Evolutionary conservation across 2,329 filamentous ascomycete species (phyloP), one percentile per base, ranked within the genome.

Genomic region (Xylariaceae sp.): DNA sequence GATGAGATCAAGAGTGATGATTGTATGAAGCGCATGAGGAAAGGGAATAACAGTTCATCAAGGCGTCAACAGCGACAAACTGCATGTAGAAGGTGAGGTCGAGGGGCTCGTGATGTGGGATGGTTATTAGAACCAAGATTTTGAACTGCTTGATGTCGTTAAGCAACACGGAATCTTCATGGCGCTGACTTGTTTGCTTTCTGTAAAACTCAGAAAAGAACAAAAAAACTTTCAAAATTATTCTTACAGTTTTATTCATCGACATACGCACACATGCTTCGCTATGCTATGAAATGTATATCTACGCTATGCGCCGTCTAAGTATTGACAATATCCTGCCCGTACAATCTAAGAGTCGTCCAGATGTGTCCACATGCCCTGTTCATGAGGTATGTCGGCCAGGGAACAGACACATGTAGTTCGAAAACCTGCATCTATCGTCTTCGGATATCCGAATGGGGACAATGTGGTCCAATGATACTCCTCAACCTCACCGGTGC

Each of bases 1-100:
- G 36, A 56, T 56, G 61, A 60, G 59, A 62, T 37, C 45, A 49
- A 53, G 53, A 48, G 41, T 51, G 54, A 64, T 53, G 58, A 57
- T 46, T 60, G 49, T 47, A 61, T 53, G 58, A 49, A 50, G 16
- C 19, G n/a, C 56, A 55, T 46, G 22, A 18, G 51, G 42, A 55
- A 44, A 44, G 50, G 39, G 43, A 44, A 37, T 5, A 30, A 19
- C 45, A 13, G 21, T 37, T 22, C 19, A 37, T 36, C 15, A 37
- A 21, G 42, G 51, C 30, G 39, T 16, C n/a, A 32, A 37, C 30
- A 13, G 4, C 16, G 19, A 32, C 29, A 39, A n/a, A 16, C 21
- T 42, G 44, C 10, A 21, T 43, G 42, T 32, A 34, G 42, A 39
- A 43, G 34, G 26, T 13, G 19, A 32, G 47, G 39, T 10, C 36